Percentiles rank a stretch among this genome's conserved stretches.
Evolutionary conservation across 371 early-diverging fungal species (phyloP).

Genomic region (Parasitella parasitica): DNA sequence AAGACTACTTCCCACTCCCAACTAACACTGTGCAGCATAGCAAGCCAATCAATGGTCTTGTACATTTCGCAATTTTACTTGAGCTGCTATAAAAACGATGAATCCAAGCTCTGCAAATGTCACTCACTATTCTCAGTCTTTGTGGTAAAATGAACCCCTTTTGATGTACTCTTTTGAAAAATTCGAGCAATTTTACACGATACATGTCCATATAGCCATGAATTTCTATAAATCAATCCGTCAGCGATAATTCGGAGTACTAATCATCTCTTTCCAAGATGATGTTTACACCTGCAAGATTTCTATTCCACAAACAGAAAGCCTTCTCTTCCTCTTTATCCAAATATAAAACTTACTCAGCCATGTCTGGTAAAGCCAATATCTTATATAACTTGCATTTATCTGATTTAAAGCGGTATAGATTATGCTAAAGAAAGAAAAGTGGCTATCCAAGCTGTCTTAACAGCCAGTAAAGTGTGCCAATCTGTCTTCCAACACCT

Average conservation of each 20-base stretch:
- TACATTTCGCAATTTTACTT: conserved; percentile 1
- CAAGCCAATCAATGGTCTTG: background rate
- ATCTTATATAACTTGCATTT: background rate
- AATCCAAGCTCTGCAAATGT: background rate
- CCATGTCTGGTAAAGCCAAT: background rate
- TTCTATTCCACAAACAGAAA: background rate
- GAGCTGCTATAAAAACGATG: background rate
- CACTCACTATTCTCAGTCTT: background rate
- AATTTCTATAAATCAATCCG: background rate
- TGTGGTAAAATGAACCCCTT: background rate
- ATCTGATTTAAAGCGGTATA: background rate
- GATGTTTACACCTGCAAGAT: background rate
- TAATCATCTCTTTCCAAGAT: conserved; percentile 1
- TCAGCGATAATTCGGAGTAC: background rate
- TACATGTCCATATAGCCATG: background rate
- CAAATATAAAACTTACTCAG: background rate
- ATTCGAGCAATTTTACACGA: background rate
- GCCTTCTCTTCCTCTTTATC: background rate
- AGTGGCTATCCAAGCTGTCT: conserved; percentile 88
- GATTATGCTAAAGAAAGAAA: conserved; percentile 69
- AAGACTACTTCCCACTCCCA: background rate
- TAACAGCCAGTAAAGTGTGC: conserved; percentile 82
- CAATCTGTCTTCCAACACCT: conserved; percentile 80
- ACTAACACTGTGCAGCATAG: too few relatives aligned
- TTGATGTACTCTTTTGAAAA: background rate